phyloP scores from a whole-genome alignment of 2,329 filamentous ascomycete species.

The Eutypa lata region DNA sequence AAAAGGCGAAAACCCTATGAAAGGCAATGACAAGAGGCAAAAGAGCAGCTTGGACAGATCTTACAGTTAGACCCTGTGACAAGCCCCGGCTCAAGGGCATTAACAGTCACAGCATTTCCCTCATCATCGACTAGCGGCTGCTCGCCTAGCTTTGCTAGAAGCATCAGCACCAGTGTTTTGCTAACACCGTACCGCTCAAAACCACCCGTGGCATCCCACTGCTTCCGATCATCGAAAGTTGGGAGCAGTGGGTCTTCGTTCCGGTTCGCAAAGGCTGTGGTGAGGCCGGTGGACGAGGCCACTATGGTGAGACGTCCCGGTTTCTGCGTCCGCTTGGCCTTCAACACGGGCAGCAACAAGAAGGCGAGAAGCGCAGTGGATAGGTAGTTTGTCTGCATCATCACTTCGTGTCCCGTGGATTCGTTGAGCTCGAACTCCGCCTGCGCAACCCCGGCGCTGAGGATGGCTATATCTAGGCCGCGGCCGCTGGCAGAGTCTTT shows the following conservation, averaged over 20 bases:
- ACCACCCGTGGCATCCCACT: not conserved
- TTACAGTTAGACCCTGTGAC: not conserved
- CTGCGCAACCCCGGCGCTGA: constrained; percentile 10
- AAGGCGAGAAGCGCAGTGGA: constrained; percentile 9
- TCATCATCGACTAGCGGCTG: not conserved
- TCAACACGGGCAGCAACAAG: constrained; percentile 7
- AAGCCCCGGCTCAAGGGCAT: not conserved
- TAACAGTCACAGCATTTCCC: not conserved
- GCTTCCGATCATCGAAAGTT: not conserved
- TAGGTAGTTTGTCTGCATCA: constrained; percentile 14
- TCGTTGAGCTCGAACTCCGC: constrained; percentile 1
- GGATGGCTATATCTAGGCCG: constrained; percentile 12
- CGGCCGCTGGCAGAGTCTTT: constrained; percentile 4
- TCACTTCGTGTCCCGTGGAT: constrained; percentile 13
- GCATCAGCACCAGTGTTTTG: not conserved
- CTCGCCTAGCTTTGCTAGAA: not conserved
- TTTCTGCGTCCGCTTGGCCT: not conserved
- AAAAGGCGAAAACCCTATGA: too few relatives aligned
- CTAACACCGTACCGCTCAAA: not conserved
- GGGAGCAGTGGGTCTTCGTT: not conserved
- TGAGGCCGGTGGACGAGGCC: not conserved
- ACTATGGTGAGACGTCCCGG: not conserved
- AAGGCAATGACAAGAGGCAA: too few relatives aligned
- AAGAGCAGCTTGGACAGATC: too few relatives aligned
- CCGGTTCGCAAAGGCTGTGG: not conserved